Evolutionary conservation across 2,329 filamentous ascomycete genomes (phyloP), one percentile per base, ranked within the genome.

Genomic region (Claviceps maximensis): DNA sequence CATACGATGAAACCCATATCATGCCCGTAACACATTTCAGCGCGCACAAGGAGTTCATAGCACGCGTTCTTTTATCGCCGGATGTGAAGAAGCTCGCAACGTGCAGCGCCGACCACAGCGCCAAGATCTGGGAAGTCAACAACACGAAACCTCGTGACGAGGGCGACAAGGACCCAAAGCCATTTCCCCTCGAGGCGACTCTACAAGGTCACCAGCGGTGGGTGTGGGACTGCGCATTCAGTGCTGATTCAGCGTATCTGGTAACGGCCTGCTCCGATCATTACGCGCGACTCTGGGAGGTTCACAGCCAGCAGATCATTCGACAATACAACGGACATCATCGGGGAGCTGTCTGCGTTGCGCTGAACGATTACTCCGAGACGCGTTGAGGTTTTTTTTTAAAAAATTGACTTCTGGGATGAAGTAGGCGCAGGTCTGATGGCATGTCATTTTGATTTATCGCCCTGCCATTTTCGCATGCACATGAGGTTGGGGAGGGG

Each of bases 221-320:
- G 90, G 90, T 96, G 1, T 96, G 90, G 90, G 90, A 96, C 67
- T 96, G 90, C 63, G 90, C 90, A 1, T 96, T 96, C 70, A 91
- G 86, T 56, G 90, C 90, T 27, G 90, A 96, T 66, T 90, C 85
- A 36, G 90, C 90, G 0, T 96, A 96, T 63, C 75, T 96, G 7
- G 90, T 96, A 13, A 96, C 90, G 0, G 89, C 90, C 5, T 95
- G 89, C 66, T 91, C 86, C 44, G 90, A 96, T 65, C 90, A 96
- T 67, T 96, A 95, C 65, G 90, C 90, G 2, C 78, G 90, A 19
- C 72, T 96, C 53, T 96, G 90, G 90, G 90, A 96, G 72, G 74
- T 96, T 58, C 74, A 78, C 58, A 89, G 84, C 59, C 89, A 94
- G 68, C 84, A 84, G 62, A 90, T 96, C 58, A 96, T 96, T 61